Percentiles rank a stretch among this genome's conserved stretches.
phyloP scores from a whole-genome alignment of 805 yeast species.

The Sugiyamaella qingdaonensis region DNA sequence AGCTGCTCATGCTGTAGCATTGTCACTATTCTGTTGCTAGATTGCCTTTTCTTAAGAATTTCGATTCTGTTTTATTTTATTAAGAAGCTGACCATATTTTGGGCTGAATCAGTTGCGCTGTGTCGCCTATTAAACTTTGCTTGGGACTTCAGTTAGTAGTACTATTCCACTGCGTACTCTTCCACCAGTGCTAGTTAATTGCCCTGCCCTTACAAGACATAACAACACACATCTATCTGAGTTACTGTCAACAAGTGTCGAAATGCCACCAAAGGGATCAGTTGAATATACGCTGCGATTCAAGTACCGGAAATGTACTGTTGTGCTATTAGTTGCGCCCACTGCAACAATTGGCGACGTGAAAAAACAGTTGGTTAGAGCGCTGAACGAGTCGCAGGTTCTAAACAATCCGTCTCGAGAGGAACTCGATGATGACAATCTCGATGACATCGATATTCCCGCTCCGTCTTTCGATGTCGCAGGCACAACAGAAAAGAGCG shows the following conservation, averaged over 20 bases:
- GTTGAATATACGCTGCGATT: conserved; percentile 14
- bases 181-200: no score
- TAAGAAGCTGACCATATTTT: no score
- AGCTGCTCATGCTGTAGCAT: no score
- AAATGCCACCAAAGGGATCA: conserved; percentile 9
- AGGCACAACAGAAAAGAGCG: background rate
- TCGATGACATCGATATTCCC: conserved; percentile 15
- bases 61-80: no score
- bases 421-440: conserved; percentile 1
- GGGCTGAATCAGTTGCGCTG: no score
- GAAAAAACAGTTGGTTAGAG: conserved; percentile 12
- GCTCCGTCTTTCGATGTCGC: conserved; percentile 15
- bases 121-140: no score
- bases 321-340: conserved; percentile 17
- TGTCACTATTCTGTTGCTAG: no score
- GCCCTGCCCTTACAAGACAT: no score
- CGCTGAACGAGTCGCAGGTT: conserved; percentile 13
- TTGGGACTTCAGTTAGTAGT: no score
- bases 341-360: conserved; percentile 23
- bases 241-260: conserved; percentile 21
- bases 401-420: background rate
- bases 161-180: no score
- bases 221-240: conserved; percentile 23
- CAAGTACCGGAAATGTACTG: conserved; percentile 9
- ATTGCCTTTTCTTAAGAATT: no score